Evolutionary conservation across 2,329 filamentous ascomycete species (phyloP).

Genomic region (Blastomyces gilchristii): DNA sequence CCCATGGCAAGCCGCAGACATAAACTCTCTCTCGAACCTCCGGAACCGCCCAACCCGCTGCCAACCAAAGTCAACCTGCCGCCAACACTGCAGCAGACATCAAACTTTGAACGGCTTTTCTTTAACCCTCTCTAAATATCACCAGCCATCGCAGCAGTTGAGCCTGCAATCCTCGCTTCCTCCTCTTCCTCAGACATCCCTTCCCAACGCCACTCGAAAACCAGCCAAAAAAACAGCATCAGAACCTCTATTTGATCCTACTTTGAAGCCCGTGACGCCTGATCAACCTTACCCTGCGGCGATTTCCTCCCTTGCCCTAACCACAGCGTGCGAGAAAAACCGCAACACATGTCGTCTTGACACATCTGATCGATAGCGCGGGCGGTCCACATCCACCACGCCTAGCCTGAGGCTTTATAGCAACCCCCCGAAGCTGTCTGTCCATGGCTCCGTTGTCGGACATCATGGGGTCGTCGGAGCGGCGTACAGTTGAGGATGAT

Average conservation of each 20-base stretch:
- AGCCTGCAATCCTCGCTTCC: background rate
- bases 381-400: slow-evolving; percentile 4
- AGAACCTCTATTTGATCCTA: background rate
- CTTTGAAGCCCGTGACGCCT: background rate
- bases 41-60: background rate
- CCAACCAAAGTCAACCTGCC: background rate
- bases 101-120: background rate
- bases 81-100: background rate
- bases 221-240: background rate
- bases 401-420: background rate
- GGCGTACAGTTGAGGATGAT: slow-evolving; percentile 29
- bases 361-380: background rate
- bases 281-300: background rate
- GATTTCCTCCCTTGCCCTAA: background rate
- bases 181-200: too few species aligned
- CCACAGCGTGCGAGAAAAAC: background rate
- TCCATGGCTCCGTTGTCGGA: slow-evolving; percentile 7
- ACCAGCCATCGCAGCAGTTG: background rate
- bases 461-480: slow-evolving; percentile 25
- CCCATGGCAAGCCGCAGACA: background rate
- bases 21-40: background rate
- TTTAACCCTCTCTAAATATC: background rate
- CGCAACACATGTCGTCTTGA: slow-evolving; percentile 3
- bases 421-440: background rate
- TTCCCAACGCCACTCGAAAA: background rate